phyloP scores from a whole-genome alignment of 139 green algal genomes.

The Bryopsis sp. region DNA sequence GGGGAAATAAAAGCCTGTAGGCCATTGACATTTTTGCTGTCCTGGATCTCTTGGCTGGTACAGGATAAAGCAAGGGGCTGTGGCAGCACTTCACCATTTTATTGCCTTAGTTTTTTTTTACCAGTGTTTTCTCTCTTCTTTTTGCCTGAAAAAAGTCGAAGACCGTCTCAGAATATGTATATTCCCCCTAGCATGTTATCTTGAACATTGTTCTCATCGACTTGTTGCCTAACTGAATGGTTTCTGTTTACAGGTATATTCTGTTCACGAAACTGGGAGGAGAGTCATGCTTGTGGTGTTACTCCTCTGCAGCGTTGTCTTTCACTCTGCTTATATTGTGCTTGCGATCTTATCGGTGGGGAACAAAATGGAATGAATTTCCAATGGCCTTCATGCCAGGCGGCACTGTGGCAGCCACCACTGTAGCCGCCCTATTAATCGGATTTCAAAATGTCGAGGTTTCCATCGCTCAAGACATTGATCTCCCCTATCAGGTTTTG shows the following conservation, averaged over 20 bases:
- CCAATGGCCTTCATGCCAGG: neutral
- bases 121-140: neutral
- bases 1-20: too few species aligned
- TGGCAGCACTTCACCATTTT: neutral
- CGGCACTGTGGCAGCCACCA: neutral
- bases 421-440: neutral
- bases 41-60: too few species aligned
- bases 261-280: conserved; percentile 6
- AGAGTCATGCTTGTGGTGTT: conserved; percentile 5
- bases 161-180: neutral
- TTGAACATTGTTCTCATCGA: neutral
- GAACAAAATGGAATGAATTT: conserved; percentile 1
- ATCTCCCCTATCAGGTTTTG: neutral
- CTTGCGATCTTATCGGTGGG: neutral
- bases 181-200: neutral
- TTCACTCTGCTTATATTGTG: neutral
- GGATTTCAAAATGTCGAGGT: neutral
- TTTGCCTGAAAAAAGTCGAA: neutral
- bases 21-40: too few species aligned
- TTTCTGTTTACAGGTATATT: neutral
- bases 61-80: neutral
- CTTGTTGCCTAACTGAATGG: neutral
- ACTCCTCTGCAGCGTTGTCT: neutral
- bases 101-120: neutral
- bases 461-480: neutral